Evolutionary conservation across 2,329 filamentous ascomycete species (phyloP), one percentile per base, ranked within the genome.

Genomic region (Cordyceps militaris): DNA sequence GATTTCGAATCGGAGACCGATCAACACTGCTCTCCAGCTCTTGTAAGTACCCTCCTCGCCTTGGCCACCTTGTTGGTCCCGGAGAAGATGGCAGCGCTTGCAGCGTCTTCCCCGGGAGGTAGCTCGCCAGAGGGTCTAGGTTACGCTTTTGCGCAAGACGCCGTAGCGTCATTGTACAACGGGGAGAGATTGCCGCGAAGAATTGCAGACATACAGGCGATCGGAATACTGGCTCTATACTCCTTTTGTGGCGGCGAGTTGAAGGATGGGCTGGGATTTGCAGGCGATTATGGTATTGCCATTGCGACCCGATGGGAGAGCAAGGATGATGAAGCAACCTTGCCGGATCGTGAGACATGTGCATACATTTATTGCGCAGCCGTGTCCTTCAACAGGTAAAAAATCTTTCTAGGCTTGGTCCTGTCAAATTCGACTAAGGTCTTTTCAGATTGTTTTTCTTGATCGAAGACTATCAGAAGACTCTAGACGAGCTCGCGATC

Each of bases 361-460:
- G 38, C 47, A 9, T 44, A 21, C 5, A 24, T 51, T 21, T 38
- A 51, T n/a, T 57, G 38, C 24, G 55, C 55, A 5, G 55, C 55
- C 5, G 14, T 57, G 6, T 57, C 55, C 1, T 46, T 57, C 16
- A 57, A 57, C n/a, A 57, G 55, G 47, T 57, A 51, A 23, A n/a
- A n/a, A n/a, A n/a, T n/a, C n/a, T n/a, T n/a, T n/a, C n/a, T n/a
- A n/a, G n/a, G n/a, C n/a, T n/a, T n/a, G n/a, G n/a, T n/a, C n/a
- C n/a, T n/a, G n/a, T n/a, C n/a, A n/a, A 16, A n/a, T 16, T 16
- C 21, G 4, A 26, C 48, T 51, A 23, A 38, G 21, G 7, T 4
- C 19, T 5, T 36, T 47, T 38, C 9, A 57, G 55, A 24, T 13
- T 44, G 16, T 38, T 57, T 1, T 38, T 38, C 23, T 36, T 57